These are phyloP conservation scores for Graphiopsis chlorocephala DNA, from an alignment of 2,329 filamentous ascomycete species.

Conservation along the genomic window DNA sequence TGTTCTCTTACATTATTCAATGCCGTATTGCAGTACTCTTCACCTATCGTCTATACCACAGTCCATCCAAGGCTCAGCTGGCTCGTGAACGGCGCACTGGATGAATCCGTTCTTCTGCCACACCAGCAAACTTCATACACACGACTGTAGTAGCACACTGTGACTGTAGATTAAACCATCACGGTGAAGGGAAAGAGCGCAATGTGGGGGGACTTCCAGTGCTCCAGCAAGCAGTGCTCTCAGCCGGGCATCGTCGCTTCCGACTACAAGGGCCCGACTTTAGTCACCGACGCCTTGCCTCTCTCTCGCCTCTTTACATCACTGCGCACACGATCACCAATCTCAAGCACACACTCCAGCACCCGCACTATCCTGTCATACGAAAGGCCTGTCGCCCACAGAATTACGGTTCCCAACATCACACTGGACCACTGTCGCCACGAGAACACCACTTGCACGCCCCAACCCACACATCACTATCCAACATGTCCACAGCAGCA, in stretches of 20 bases:
- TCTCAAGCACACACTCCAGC: not conserved
- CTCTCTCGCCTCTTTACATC: not conserved
- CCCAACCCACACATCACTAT: conserved; percentile 2
- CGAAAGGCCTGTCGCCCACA: not conserved
- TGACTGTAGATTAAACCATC: not conserved
- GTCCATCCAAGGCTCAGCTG: not conserved
- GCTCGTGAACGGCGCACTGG: no score
- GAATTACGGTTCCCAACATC: not conserved
- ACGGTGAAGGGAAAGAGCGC: not conserved
- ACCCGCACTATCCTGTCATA: not conserved
- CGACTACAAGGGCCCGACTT: no score
- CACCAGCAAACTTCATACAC: no score
- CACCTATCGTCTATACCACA: not conserved
- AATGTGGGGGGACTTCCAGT: not conserved
- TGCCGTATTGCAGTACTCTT: not conserved
- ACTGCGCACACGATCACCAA: not conserved
- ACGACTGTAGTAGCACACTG: not conserved
- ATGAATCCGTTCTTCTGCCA: no score
- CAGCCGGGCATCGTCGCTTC: not conserved
- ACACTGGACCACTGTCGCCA: not conserved
- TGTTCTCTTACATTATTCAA: not conserved
- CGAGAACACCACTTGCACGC: conserved; percentile 27
- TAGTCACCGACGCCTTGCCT: not conserved
- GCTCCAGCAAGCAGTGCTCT: not conserved
- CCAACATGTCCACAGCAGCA: conserved; percentile 83